Base-by-base conservation (phyloP, 495 filamentous ascomycete species). In the Penicillium maclennaniae region DNA sequence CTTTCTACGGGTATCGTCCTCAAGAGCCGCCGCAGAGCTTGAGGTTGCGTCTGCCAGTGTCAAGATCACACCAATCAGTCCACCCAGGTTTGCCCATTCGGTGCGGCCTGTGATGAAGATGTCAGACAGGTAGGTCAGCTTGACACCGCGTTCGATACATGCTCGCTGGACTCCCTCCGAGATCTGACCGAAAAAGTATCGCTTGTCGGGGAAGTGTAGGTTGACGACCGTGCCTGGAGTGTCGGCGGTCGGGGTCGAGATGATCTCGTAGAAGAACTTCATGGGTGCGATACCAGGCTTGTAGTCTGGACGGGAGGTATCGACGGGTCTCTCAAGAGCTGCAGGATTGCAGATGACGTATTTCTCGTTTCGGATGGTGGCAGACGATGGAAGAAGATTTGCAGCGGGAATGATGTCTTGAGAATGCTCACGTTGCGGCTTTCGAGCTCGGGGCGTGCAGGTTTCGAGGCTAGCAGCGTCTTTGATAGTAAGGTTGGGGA, bases 171-270 rank as follows among this genome's bases (percentile, higher is more conserved):
- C 82, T 6, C 93, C 93, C 69, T 97, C 95, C 10, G 83, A 72
- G 9, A 91, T 60, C 63, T 88, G 85, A 7, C 93, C 93, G 60
- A 98, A 85, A n/a, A 97, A 47, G 66, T 97, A 98, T 41, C 90
- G 83, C 63, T 85, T 84, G 45, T 82, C 76, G 47, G 91, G 87
- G 62, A 90, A 91, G 62, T 89, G 81, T 9, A 97, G 77, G 26
- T 87, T 43, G 23, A 97, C 59, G 16, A 81, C 79, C 21, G 88
- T 88, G 38, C 92, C 95, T 15, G 86, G 85, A 1, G 93, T 95
- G 65, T 98, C 93, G 49, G 85, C 85, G 60, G 93, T 91, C n/a
- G 95, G 92, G 23, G 87, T 87, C 45, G 82, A 86, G 54, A 92
- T 61, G 55, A 97, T 67, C 66, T 92, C 82, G 40, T 88, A 79